Evolutionary conservation across 2,329 filamentous ascomycete species (phyloP), one percentile per base, ranked within the genome.

Genomic region (Fusarium clavum): DNA sequence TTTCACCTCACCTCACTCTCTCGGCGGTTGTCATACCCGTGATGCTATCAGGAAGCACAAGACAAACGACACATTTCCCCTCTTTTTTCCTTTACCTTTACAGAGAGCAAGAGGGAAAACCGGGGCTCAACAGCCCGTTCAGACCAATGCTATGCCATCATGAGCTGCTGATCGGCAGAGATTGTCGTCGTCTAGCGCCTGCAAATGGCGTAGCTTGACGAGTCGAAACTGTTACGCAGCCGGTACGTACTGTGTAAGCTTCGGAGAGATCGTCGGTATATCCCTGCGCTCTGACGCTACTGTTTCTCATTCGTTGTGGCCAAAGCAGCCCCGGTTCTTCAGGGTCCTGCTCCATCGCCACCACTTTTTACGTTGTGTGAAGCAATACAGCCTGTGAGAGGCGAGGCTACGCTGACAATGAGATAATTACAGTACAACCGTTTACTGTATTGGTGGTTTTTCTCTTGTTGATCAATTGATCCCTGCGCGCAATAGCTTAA

Each of bases 111-210:
- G 30, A 53, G 6, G 18, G 22, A 57, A 67, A 61, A 53, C 60
- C 29, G 54, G 66, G 61, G 59, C 68, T 72, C 68, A 57, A 54
- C 57, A 60, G 45, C 27, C 45, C 34, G 38, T 56, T 52, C 44
- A 67, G 45, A 14, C 72, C 72, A 72, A 73, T 72, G 44, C 25
- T 46, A 58, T 64, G 30, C 61, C 60, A 57, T 63, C 62, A 55
- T 65, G 44, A 32, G 43, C 57, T 48, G 65, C 47, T 47, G 73
- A 75, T 75, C 73, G 56, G 43, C 73, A 69, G 41, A 73, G 72
- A 75, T 76, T 67, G 64, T 75, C 69, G 55, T 59, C 57, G 27
- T 61, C 59, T 75, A 75, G 73, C 61, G 65, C 57, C 69, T 60
- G 64, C 53, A 61, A 58, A 75, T 76, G 64, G 73, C 73, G 71